Evolutionary conservation across 2,329 filamentous ascomycete genomes (phyloP).

Genomic region (Fusarium tupiense): DNA sequence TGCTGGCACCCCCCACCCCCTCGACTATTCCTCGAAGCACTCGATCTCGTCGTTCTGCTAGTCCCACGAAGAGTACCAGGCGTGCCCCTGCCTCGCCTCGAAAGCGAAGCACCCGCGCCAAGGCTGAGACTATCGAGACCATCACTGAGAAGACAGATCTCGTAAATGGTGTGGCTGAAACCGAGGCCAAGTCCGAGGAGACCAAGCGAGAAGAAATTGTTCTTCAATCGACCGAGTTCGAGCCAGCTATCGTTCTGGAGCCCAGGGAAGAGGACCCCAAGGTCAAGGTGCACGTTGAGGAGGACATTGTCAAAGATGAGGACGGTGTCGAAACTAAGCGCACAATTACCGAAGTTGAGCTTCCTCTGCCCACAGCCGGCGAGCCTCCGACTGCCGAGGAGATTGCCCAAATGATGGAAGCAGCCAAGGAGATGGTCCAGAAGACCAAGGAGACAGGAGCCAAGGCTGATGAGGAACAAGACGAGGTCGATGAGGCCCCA

Average conservation of each 20-base stretch:
- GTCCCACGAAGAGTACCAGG: slow-evolving; percentile 62
- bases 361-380: slow-evolving; percentile 68
- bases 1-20: slow-evolving; percentile 61
- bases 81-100: slow-evolving; percentile 62
- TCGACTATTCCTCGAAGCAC: slow-evolving; percentile 56
- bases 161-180: slow-evolving; percentile 40
- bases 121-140: slow-evolving; percentile 52
- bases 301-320: slow-evolving; percentile 64
- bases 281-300: slow-evolving; percentile 76
- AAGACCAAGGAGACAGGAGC: slow-evolving; percentile 63
- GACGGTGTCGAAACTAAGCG: slow-evolving; percentile 73
- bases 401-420: slow-evolving; percentile 82
- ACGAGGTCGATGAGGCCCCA: slow-evolving; percentile 48
- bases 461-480: slow-evolving; percentile 53
- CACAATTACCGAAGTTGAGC: slow-evolving; percentile 79
- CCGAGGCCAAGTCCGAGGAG: slow-evolving; percentile 36
- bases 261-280: slow-evolving; percentile 66
- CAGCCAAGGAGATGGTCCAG: slow-evolving; percentile 89
- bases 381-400: slow-evolving; percentile 80
- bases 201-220: slow-evolving; percentile 48
- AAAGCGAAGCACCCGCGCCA: slow-evolving; percentile 61
- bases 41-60: slow-evolving; percentile 66
- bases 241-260: slow-evolving; percentile 59
- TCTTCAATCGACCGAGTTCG: slow-evolving; percentile 61
- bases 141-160: slow-evolving; percentile 42